Evolutionary conservation across 192 early-diverging fungal species (phyloP), one percentile per base, ranked within the genome.

Genomic region (Backusella liffmaniae): DNA sequence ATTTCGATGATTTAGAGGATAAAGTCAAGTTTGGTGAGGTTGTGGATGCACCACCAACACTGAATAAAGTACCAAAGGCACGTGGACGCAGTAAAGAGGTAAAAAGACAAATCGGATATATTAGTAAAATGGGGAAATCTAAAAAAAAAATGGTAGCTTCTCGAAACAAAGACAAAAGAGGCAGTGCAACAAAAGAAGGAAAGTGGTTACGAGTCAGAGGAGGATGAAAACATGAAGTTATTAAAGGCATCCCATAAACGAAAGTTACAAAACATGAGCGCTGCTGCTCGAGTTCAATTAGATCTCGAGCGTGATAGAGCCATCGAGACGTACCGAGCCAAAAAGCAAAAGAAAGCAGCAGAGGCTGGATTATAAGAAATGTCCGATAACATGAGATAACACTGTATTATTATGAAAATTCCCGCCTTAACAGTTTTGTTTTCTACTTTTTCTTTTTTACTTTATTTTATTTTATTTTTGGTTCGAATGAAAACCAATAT

Each of bases 1-100:
- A 90, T 62, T 90, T 82, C 70, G 84, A 86, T 68, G 81, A 87
- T 10, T 83, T 90, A 23, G 51, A 84, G 51, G 89, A 90, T 66
- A 79, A 83, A 26, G 79, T 90, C 13, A 79, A 82, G 41, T 85
- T 90, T 34, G 86, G 86, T 69, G 89, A 90, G 39, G 82, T 88
- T 13, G 89, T 79, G 0, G 78, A 87, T 37, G 89, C 89, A 53
- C 89, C 89, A 29, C 89, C 89, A 1, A 76, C 67, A 0, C 46
- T 90, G 21, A 87, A 78, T 35, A 75, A 83, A 9, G 21, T 87
- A 9, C 84, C 84, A 44, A 86, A 88, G 42, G 85, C 80, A 49
- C 80, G 85, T 73, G 82, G 80, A 26, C 78, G 78, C n/a, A 78
- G 80, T 32, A 85, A 84, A 74, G 76, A 84, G 77, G 76, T 84